Conservation (phyloP, 345 rosid genomes). For the Gossypium thurberi region DNA sequence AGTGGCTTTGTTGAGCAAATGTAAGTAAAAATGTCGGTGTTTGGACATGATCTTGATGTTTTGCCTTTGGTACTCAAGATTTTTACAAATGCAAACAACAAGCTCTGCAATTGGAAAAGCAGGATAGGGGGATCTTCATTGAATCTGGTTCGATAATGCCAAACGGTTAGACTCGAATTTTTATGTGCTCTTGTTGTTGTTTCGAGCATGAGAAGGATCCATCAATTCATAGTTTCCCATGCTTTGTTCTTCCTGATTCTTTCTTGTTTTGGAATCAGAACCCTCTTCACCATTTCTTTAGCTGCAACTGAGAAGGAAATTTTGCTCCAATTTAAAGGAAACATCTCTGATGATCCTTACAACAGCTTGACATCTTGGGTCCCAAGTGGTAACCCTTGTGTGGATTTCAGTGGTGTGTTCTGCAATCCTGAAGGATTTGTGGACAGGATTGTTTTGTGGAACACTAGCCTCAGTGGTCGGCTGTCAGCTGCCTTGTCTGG, state of each 20-base stretch:
- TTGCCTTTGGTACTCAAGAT: constrained; percentile 6
- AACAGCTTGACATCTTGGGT: constrained; percentile 62
- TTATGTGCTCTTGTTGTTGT: constrained; percentile 6
- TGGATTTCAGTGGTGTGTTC: constrained; percentile 55
- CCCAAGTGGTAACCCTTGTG: constrained; percentile 49
- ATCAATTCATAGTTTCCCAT: constrained; percentile 21
- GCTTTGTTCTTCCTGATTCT: constrained; percentile 34
- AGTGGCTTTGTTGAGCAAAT: constrained; percentile 7
- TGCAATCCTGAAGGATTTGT: constrained; percentile 70
- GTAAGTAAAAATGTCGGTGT: constrained; percentile 29
- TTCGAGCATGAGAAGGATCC: constrained; percentile 59
- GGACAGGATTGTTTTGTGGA: constrained; percentile 88
- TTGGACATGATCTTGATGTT: constrained; percentile 26
- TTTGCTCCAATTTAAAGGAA: constrained; percentile 76
- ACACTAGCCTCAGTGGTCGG: constrained; percentile 63
- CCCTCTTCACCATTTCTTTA: constrained; percentile 27
- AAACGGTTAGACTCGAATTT: constrained; percentile 48
- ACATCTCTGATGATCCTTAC: constrained; percentile 63
- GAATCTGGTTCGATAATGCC: constrained; percentile 48
- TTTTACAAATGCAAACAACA: not conserved
- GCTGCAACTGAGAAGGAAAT: constrained; percentile 54
- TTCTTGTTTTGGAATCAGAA: constrained; percentile 19
- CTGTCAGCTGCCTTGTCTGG: constrained; percentile 67
- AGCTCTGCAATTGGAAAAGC: constrained; percentile 7
- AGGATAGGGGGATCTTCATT: constrained; percentile 15